A percentile compares a stretch with the other conserved stretches of the same genome.
Conservation (phyloP, 2,329 filamentous ascomycete genomes). For the Fusarium subglutinans region DNA sequence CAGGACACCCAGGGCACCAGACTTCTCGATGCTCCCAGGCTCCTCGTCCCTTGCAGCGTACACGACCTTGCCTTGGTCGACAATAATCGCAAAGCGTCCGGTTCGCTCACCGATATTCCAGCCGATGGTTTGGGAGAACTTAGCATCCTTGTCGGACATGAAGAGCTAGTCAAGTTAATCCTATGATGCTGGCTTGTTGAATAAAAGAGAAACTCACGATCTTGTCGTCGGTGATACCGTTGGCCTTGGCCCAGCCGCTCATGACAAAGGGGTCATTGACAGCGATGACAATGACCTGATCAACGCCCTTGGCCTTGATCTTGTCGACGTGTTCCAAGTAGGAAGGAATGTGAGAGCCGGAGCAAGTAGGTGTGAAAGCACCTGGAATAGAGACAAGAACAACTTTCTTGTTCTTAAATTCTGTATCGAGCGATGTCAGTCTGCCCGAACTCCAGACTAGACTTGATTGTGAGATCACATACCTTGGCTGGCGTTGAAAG, state of each 20-base stretch:
- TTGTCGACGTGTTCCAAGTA: constrained; percentile 78
- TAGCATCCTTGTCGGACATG: constrained; percentile 73
- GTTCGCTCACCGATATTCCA: constrained; percentile 81
- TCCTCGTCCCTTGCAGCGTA: constrained; percentile 80
- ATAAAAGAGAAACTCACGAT: constrained; percentile 54
- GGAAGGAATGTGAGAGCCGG: constrained; percentile 80
- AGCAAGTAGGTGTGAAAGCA: constrained; percentile 89
- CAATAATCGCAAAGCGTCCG: constrained; percentile 79
- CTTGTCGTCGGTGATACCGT: constrained; percentile 75
- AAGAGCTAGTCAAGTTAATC: constrained; percentile 66
- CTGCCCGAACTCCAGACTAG: constrained; percentile 1
- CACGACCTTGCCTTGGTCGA: constrained; percentile 84
- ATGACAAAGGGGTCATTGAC: constrained; percentile 89
- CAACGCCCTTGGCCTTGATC: constrained; percentile 83
- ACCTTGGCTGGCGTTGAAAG: constrained; percentile 83
- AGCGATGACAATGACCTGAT: constrained; percentile 82
- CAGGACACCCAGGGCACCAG: constrained; percentile 64
- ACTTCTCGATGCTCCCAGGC: constrained; percentile 54
- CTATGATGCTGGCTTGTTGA: background rate
- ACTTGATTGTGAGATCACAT: constrained; percentile 35
- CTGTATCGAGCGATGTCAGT: constrained; percentile 44
- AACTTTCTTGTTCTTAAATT: constrained; percentile 66
- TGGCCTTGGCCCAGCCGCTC: constrained; percentile 91
- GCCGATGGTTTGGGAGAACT: constrained; percentile 81
- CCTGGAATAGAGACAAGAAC: constrained; percentile 68